Conservation (phyloP, 176 grass and related monocot species). For the Saccharum spontaneum region DNA sequence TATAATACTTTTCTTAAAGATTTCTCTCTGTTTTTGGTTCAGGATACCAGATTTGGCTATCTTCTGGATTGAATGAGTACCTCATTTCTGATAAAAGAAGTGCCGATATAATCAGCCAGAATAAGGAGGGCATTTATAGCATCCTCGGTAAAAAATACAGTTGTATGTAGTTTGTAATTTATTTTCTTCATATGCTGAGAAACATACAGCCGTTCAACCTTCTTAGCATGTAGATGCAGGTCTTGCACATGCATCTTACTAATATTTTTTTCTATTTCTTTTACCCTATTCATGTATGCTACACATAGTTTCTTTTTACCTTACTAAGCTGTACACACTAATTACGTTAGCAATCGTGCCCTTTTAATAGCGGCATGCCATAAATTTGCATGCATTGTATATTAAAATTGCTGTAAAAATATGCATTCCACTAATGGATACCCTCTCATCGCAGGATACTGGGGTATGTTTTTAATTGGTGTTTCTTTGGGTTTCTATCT, state of each 20-base stretch:
- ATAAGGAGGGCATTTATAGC: conserved; percentile 94
- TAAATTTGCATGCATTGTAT: conserved; percentile 9
- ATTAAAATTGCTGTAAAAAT: conserved; percentile 3
- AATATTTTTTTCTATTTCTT: conserved; percentile 14
- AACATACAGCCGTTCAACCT: not conserved
- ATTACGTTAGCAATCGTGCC: not conserved
- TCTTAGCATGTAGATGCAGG: conserved; percentile 3
- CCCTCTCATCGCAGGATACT: conserved; percentile 67
- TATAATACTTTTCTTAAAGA: conserved; percentile 8
- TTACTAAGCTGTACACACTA: not conserved
- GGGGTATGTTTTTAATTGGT: conserved; percentile 88
- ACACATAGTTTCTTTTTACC: not conserved
- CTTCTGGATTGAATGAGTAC: conserved; percentile 75
- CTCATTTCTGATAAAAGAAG: conserved; percentile 82
- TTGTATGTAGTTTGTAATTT: not conserved
- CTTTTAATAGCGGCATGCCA: not conserved
- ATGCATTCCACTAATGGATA: conserved; percentile 30
- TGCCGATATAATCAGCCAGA: conserved; percentile 72
- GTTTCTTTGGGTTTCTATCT: conserved; percentile 78
- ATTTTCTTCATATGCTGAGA: conserved; percentile 8
- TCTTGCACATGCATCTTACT: not conserved
- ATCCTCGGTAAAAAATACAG: conserved; percentile 61
- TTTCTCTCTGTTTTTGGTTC: conserved; percentile 22
- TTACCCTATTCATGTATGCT: conserved; percentile 7
- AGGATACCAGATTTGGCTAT: conserved; percentile 78